A percentile compares a stretch with the other conserved stretches of the same genome.
Evolutionary conservation across 2,329 filamentous ascomycete genomes (phyloP).

Genomic region (Lithohypha guttulata): DNA sequence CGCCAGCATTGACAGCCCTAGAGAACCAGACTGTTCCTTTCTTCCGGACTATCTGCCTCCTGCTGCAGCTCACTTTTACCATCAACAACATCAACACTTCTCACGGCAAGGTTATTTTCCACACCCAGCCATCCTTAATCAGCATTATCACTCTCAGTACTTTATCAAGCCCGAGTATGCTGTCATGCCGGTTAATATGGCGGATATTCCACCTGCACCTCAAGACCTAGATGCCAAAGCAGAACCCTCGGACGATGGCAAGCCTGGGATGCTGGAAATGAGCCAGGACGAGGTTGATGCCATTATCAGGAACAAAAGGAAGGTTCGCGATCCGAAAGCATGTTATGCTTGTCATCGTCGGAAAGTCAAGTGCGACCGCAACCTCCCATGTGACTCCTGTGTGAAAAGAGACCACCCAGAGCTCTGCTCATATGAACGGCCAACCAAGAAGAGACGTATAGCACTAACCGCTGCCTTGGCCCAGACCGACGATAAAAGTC

Average conservation of each 20-base stretch:
- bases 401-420: slow-evolving; percentile 40
- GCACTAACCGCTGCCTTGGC: slow-evolving; percentile 14
- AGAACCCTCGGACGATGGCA: slow-evolving; percentile 16
- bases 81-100: not conserved
- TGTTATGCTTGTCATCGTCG: slow-evolving; percentile 21
- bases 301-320: slow-evolving; percentile 38
- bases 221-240: not conserved
- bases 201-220: slow-evolving; percentile 1
- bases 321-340: slow-evolving; percentile 36
- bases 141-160: not conserved
- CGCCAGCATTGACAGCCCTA: not conserved
- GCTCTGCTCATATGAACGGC: slow-evolving; percentile 39
- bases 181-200: slow-evolving; percentile 5
- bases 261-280: slow-evolving; percentile 25
- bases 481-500: slow-evolving; percentile 10
- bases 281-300: slow-evolving; percentile 37
- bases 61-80: not conserved
- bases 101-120: not conserved
- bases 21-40: not conserved
- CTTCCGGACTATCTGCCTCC: not conserved
- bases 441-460: slow-evolving; percentile 34
- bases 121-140: not conserved
- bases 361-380: slow-evolving; percentile 39
- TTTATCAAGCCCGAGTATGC: slow-evolving; percentile 9
- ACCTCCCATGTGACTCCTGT: slow-evolving; percentile 39